These are phyloP conservation scores for Przewalskia tangutica DNA, from an alignment of 257 asterid genomes.

Conservation along the genomic window DNA sequence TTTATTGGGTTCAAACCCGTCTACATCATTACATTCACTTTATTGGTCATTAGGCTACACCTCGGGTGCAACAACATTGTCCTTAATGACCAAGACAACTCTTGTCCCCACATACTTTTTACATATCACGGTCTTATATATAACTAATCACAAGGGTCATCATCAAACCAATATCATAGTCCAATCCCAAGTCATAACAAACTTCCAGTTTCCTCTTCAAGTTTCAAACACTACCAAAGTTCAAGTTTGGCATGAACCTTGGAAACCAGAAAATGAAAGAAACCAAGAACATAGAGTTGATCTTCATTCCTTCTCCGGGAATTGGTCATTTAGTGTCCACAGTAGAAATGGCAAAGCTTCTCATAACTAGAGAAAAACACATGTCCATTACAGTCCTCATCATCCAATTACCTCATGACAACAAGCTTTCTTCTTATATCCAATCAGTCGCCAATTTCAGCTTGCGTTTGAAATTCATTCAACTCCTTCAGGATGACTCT, in stretches of 20 bases:
- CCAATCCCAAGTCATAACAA: not conserved
- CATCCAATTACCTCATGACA: constrained; percentile 22
- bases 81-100: no score
- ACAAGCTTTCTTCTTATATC: constrained; percentile 6
- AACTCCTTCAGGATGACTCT: not conserved
- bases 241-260: not conserved
- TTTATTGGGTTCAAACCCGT: no score
- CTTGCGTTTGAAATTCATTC: not conserved
- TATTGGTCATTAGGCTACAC: no score
- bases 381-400: constrained; percentile 37
- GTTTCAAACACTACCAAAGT: not conserved
- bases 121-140: not conserved
- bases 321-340: constrained; percentile 50
- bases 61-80: no score
- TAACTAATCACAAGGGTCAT: not conserved
- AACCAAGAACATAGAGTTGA: constrained; percentile 17
- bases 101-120: not conserved
- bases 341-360: constrained; percentile 47
- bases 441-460: constrained; percentile 10
- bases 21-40: no score
- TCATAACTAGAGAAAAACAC: constrained; percentile 26
- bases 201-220: not conserved
- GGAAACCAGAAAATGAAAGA: not conserved
- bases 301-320: constrained; percentile 54
- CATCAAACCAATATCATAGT: not conserved